A percentile compares a stretch with the other conserved stretches of the same genome.
Evolutionary conservation across 805 yeast genomes (phyloP).

Genomic region (Komagataella populi): DNA sequence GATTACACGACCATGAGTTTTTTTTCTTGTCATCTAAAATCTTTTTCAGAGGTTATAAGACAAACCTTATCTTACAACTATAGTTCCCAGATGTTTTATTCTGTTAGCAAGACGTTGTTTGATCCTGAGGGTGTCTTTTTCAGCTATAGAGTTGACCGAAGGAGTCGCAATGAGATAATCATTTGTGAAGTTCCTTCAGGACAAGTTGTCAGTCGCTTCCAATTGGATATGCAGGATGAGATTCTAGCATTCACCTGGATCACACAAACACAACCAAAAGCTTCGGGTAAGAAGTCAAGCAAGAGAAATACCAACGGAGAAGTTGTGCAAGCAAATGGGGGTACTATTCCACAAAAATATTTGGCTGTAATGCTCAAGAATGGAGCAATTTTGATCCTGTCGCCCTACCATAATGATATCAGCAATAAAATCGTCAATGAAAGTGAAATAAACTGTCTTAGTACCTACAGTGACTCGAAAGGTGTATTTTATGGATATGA

Average conservation of each 20-base stretch:
- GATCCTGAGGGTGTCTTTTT: not conserved
- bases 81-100: not conserved
- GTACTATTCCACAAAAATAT: not conserved
- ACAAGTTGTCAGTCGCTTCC: not conserved
- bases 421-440: constrained; percentile 22
- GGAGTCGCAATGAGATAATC: not conserved
- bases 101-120: not conserved
- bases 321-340: not conserved
- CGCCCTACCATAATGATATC: constrained; percentile 21
- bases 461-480: constrained; percentile 13
- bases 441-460: constrained; percentile 14
- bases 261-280: not conserved
- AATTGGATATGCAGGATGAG: not conserved
- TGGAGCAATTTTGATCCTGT: constrained; percentile 1
- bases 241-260: constrained; percentile 2
- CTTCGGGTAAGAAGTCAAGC: not conserved
- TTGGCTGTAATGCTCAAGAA: constrained; percentile 1
- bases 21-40: too few species aligned
- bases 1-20: not conserved
- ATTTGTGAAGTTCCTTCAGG: not conserved
- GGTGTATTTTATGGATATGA: constrained; percentile 12
- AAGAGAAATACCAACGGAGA: not conserved
- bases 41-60: not conserved
- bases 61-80: not conserved
- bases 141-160: not conserved